phyloP scores from a whole-genome alignment of 208 protist genomes.

The Leptomonas seymouri region DNA sequence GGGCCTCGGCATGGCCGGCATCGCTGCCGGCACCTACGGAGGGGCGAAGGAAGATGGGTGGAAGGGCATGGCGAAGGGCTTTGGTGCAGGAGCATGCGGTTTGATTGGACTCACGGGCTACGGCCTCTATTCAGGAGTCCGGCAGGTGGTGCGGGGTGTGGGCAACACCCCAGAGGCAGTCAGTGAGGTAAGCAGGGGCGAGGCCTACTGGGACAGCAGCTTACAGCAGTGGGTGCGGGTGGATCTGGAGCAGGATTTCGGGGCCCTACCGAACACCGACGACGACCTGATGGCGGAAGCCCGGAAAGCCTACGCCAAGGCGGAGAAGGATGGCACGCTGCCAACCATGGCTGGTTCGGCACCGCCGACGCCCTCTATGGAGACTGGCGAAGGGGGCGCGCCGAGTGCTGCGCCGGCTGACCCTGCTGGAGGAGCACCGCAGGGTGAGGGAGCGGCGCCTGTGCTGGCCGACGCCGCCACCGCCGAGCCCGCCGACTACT shows the following conservation, averaged over 20 bases:
- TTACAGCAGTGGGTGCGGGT: conserved; percentile 50
- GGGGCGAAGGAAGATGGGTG: conserved; percentile 33
- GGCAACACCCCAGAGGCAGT: conserved; percentile 50
- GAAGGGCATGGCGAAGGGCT: conserved; percentile 34
- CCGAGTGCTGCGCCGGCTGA: not conserved
- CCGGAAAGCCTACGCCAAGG: conserved; percentile 19
- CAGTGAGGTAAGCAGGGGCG: conserved; percentile 29
- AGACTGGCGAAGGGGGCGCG: not conserved
- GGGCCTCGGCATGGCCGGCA: conserved; percentile 33
- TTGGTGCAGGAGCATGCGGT: conserved; percentile 37
- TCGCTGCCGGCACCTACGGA: conserved; percentile 35
- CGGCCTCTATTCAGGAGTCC: conserved; percentile 38
- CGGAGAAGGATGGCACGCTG: conserved; percentile 19
- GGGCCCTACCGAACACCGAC: conserved; percentile 41
- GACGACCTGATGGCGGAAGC: conserved; percentile 50
- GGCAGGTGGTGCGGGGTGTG: conserved; percentile 44
- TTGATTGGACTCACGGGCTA: conserved; percentile 31
- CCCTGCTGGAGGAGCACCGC: not conserved
- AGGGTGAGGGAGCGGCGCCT: not conserved
- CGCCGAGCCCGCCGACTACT: conserved; percentile 39
- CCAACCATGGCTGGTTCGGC: not conserved
- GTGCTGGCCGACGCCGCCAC: not conserved
- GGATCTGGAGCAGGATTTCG: conserved; percentile 37
- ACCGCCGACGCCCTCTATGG: not conserved
- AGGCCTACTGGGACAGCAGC: conserved; percentile 56